Percentiles rank a stretch among this genome's conserved stretches.
Conservation (phyloP, 805 yeast genomes). For the Middelhovenomyces tepae region DNA sequence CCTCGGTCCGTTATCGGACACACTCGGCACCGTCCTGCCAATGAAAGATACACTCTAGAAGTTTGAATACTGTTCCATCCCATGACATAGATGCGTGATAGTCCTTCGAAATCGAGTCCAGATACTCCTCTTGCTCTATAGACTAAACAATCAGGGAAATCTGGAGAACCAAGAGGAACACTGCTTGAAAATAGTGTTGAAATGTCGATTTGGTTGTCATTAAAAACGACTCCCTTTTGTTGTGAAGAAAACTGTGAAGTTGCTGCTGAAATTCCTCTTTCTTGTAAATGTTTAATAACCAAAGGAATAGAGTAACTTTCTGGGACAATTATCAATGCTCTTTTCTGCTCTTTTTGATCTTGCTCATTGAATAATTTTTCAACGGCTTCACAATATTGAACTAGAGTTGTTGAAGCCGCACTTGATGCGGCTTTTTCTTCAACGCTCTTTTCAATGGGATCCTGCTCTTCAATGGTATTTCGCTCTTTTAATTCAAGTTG, state of each 20-base stretch:
- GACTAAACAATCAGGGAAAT: background rate
- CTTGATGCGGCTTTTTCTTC: background rate
- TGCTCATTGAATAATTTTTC: slow-evolving; percentile 1
- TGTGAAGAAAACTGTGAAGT: background rate
- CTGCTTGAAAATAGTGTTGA: too few species aligned
- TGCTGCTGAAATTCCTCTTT: slow-evolving; percentile 3
- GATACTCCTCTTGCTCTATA: slow-evolving; percentile 1
- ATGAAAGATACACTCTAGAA: background rate
- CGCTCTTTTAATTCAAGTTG: too few species aligned
- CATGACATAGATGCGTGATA: background rate
- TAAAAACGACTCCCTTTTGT: too few species aligned
- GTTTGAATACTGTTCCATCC: slow-evolving; percentile 3
- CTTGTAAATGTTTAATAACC: background rate
- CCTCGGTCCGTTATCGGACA: too few species aligned
- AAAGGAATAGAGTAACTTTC: slow-evolving; percentile 4
- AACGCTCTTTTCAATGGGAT: too few species aligned
- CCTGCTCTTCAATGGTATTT: too few species aligned
- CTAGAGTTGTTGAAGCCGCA: background rate
- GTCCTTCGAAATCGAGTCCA: slow-evolving; percentile 2
- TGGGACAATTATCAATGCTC: slow-evolving; percentile 3
- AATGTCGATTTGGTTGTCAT: background rate
- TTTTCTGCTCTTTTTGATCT: background rate
- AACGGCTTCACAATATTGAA: slow-evolving; percentile 1
- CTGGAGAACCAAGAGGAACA: too few species aligned
- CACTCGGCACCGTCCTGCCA: slow-evolving; percentile 15